Evolutionary conservation across 129 eudicot genomes (phyloP), one percentile per base, ranked within the genome.

Genomic region (Dittrichia graveolens): DNA sequence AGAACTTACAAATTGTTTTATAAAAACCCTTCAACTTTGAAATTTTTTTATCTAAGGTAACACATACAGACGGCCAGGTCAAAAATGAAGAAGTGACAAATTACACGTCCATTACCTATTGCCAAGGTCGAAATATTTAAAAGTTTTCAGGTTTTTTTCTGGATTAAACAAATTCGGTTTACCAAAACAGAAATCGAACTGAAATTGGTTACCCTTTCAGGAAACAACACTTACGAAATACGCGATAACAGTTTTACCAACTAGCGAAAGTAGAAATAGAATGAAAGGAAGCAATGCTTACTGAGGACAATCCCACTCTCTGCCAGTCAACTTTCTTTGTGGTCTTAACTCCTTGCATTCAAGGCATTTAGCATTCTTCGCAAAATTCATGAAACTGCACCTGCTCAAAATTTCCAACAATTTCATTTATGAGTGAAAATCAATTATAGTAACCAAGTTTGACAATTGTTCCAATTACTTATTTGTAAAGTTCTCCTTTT

Each of bases 301-400:
- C 97, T 82, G 88, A 50, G 96, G 97, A 75, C 96, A 91, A 63
- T 91, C 91, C 97, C 97, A 91, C 82, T 91, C 96, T 45, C 88
- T 76, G 43, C 97, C 91, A 34, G 91, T 86, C 62, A 88, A 76
- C 62, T 73, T 84, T 71, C 84, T 84, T 53, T 69, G 86, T 50
- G 96, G 91, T 78, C 91, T 83, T 35, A 81, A 52, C 82, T 83
- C 96, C 83, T 88, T 84, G 41, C 96, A 88, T 70, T 88, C 86
- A 47, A 84, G 91, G 81, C 97, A 88, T 71, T 91, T 79, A 14
- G 70, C 8, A 70, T 91, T 86, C 76, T 76, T 86, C 15, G 97
- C 91, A 79, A 83, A 81, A 84, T 88, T 91, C 96, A 86, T 84
- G 75, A 84, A 88, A 71, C 69, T 81, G 81, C 97, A 91, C 87